Evolutionary conservation across 192 early-diverging fungal species (phyloP).

Genomic region (Dimargaris cristalligena): DNA sequence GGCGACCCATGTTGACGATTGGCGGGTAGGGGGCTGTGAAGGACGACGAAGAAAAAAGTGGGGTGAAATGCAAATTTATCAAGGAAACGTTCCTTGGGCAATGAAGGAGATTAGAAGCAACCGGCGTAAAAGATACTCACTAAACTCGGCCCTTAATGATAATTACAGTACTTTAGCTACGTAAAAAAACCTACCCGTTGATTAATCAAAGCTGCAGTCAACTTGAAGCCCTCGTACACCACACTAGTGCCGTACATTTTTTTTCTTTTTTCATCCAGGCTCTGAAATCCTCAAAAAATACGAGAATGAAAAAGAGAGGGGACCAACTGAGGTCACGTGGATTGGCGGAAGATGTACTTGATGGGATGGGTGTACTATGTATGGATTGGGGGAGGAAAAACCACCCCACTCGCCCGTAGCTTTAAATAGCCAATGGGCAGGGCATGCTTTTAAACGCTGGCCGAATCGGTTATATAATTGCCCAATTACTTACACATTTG

Average conservation of each 20-base stretch:
- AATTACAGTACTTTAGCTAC: background rate
- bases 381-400: too few relatives aligned
- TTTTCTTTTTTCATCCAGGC: background rate
- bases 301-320: too few relatives aligned
- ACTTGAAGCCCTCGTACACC: background rate
- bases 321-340: too few relatives aligned
- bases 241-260: background rate
- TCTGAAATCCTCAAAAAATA: background rate
- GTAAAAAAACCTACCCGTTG: background rate
- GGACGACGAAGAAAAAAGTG: slow-evolving; percentile 9
- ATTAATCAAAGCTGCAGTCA: too few relatives aligned
- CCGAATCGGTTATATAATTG: too few relatives aligned
- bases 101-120: background rate
- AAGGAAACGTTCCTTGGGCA: slow-evolving; percentile 5
- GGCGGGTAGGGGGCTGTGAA: background rate
- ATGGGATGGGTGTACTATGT: too few relatives aligned
- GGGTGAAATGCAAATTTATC: slow-evolving; percentile 10
- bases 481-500: too few relatives aligned
- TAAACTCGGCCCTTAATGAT: background rate
- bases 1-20: slow-evolving; percentile 33
- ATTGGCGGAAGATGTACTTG: too few relatives aligned
- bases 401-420: too few relatives aligned
- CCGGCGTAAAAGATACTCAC: background rate
- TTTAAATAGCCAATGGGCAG: too few relatives aligned
- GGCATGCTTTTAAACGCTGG: too few relatives aligned